Evolutionary conservation across 2,329 filamentous ascomycete genomes (phyloP).

Genomic region (Penicillium sp.): DNA sequence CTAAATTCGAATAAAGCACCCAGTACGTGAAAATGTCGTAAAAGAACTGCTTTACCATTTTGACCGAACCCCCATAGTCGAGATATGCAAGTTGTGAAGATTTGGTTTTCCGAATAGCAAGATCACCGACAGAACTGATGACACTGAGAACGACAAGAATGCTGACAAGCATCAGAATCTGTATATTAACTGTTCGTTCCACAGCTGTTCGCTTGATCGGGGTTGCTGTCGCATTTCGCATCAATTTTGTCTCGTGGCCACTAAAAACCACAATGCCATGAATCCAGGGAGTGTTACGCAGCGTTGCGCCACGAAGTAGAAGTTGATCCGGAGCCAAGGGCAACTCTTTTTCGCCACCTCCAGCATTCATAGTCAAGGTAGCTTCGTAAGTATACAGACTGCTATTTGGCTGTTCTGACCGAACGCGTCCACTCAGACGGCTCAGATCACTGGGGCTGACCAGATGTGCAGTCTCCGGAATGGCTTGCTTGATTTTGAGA

Average conservation of each 20-base stretch:
- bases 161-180: slow-evolving; percentile 84
- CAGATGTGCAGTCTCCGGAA: slow-evolving; percentile 84
- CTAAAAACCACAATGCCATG: slow-evolving; percentile 96
- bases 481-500: slow-evolving; percentile 95
- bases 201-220: slow-evolving; percentile 98
- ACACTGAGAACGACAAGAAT: slow-evolving; percentile 83
- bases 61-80: slow-evolving; percentile 57
- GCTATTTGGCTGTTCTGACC: slow-evolving; percentile 96
- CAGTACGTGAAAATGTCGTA: slow-evolving; percentile 97
- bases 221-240: slow-evolving; percentile 95
- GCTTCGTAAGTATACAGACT: slow-evolving; percentile 98
- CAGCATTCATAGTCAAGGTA: slow-evolving; percentile 84
- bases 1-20: slow-evolving; percentile 94
- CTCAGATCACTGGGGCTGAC: slow-evolving; percentile 85
- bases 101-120: slow-evolving; percentile 70
- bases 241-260: slow-evolving; percentile 96
- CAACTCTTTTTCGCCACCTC: slow-evolving; percentile 89
- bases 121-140: slow-evolving; percentile 85
- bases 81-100: slow-evolving; percentile 69
- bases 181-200: slow-evolving; percentile 86
- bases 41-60: slow-evolving; percentile 77
- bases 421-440: slow-evolving; percentile 77
- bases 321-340: slow-evolving; percentile 89
- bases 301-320: slow-evolving; percentile 83
- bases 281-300: slow-evolving; percentile 96